Base-by-base conservation (phyloP, 2,329 filamentous ascomycete genomes). In the Colletotrichum magnum region DNA sequence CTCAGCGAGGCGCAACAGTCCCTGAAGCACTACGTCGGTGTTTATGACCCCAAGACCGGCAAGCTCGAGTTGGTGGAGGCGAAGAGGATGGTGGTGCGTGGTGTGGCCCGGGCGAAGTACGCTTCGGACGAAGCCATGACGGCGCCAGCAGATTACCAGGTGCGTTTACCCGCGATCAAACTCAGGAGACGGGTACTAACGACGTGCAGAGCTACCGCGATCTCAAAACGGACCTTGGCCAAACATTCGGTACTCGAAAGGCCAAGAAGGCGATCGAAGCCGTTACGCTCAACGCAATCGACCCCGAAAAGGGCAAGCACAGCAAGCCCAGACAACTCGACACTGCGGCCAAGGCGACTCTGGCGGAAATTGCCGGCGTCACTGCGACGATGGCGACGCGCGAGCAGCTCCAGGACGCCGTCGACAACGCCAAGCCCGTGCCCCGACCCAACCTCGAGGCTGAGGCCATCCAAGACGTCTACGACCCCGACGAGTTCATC, bases 241-340 rank as follows among this genome's bases (percentile, higher is more conserved):
- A 93, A 74, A 90, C 92, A 39, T 97, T 97, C 75, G 94, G 94
- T 78, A 95, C 93, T 28, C 94, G 93, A 83, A 95, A 95, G 81
- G 92, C 93, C 24, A 92, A 91, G 85, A 95, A 95, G 82, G 92
- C 89, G 1, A 89, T 96, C 73, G 85, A 87, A 32, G 88, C 90
- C 64, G 85, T 88, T 72, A 89, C 90, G 2, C 86, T 93, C 74
- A 94, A 95, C 76, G 92, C 92, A 18, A 94, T 95, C 73, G 81
- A 80, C 50, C 79, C 84, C 50, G 77, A 78, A 75, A 81, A 77
- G 63, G 67, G 71, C 54, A 71, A 77, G 74, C 64, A 60, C 73
- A 62, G 48, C 45, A 75, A 79, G 24, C 80, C 84, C n/a, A 80
- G 81, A 43, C 87, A 87, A 73, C 82, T 90, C 50, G 87, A 88